Base-by-base conservation (phyloP, 495 filamentous ascomycete species). In the Neurospora sp. region DNA sequence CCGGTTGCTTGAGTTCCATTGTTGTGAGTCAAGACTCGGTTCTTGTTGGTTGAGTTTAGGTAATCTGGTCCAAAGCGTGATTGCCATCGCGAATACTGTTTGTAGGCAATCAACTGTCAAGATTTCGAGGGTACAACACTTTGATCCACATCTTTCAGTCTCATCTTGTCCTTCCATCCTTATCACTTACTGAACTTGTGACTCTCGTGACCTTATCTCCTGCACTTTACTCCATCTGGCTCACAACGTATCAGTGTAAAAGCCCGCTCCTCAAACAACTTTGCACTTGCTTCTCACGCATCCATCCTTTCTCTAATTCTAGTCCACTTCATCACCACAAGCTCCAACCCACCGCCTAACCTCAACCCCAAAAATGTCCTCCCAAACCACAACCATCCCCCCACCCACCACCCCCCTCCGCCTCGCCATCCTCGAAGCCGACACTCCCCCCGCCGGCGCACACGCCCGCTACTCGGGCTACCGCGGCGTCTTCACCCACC, bases 391-490 rank as follows among this genome's bases (percentile, higher is more conserved):
- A 80, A 77, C 70, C 72, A 73, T 37, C 75, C 72, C 72, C 59
- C 37, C 74, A 20, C 40, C 71, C 40, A 69, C 74, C 18, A 22
- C 71, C 38, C 91, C 91, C 31, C 82, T 95, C 75, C 91, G 92
- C 71, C 92, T 97, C 75, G 93, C 93, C 44, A 85, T 97, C 74
- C 89, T 97, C 72, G 93, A 95, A 85, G 90, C 91, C 81, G 94
- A 94, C 82, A 91, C 87, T 7, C 92, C 92, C 2, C 79, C 89
- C 18, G 84, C 85, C 2, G 75, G 81, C 10, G 84, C 87, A 66
- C 79, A 87, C 72, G 83, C 82, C 44, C 90, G 88, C 78, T 94
- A 93, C 81, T 87, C 89, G 38, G 87, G 87, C 48, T 97, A 97
- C 79, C 85, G 87, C 75, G 90, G 89, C 70, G 83, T 96, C 42